Evolutionary conservation across 768 basidiomycete species (phyloP), one percentile per base, ranked within the genome.

Genomic region (Rhizopogon roseolus): DNA sequence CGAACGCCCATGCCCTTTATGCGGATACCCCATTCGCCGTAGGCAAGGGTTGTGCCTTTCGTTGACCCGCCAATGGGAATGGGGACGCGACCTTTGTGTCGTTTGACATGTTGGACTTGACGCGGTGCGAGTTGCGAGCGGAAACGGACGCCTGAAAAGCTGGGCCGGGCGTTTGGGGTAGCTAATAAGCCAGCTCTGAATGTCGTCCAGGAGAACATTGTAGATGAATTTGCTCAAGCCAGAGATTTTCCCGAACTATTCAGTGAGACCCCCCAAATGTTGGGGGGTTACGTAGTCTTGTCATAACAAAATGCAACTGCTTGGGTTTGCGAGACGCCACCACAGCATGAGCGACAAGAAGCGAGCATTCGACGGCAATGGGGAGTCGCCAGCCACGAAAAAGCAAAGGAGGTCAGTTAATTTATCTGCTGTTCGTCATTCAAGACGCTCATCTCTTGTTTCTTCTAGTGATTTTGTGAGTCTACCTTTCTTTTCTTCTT

Each of bases 1-100:
- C 95, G 77, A 44, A 80, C 80, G 1, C 92, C 91, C 53, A 89
- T 80, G 0, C 86, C 88, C 61, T 90, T 89, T 43, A 97, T 88
- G 50, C 96, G 74, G 43, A 98, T 81, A 9, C 97, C 97, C 81
- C 86, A 99, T 6, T 95, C 88, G 38, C 95, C 97, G 61, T 84
- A 91, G 11, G 91, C 85, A 39, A 98, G 81, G 1, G 93, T 93
- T 4, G 97, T 95, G 19, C 96, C 97, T 66, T 93, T 90, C 11
- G 83, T 90, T 16, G 93, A 94, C 11, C 97, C 97, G 51, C 96
- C 97, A 29, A 71, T 84, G 2, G 91, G 91, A 49, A 95, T 81
- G 7, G 90, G 90, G 41, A 93, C 79, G 42, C 86, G 80, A 49
- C 94, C 95, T 68, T 97, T 97, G 73, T 96, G 93, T 10, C 91